Evolutionary conservation across 352 stramenopile species (phyloP), one percentile per base, ranked within the genome.

Genomic region (Phytophthora capsici): DNA sequence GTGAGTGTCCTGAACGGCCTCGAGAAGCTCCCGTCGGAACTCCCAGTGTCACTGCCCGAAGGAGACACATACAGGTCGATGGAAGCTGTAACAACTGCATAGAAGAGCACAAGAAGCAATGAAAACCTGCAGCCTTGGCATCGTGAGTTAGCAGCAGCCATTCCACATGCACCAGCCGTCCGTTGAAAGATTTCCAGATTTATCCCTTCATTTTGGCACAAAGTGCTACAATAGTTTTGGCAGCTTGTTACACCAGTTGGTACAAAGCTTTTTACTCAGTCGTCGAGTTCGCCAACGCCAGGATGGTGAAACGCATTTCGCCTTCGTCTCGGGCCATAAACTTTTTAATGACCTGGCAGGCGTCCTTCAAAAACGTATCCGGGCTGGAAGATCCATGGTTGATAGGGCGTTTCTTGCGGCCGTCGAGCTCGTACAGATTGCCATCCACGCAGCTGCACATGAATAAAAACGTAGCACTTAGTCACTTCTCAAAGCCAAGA

Each of bases 381-480:
- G 82, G 71, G 17, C 80, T 97, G 8, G 92, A 97, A 2, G 79
- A 65, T 37, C 95, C 96, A 63, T 99, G 96, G 65, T 97, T 96
- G 57, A 99, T 95, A 1, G 97, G 94, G 30, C 84, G 94, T 50
- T 94, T 85, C 75, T 99, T 98, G 12, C 96, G 86, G 20, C 97
- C 97, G 73, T 99, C 97, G 38, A 99, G 84, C 71, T 99, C 96
- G 71, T 98, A 99, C 56, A 99, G 63, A 52, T 89, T 71, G 9
- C 89, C 91, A 56, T 98, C 89, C 9, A 98, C 88, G 50, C 88
- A 82, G 46, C 85, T 96, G 61, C 1, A 43, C 2, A 54, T 37
- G 37, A 56, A 14, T 36, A 13, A 59, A n/a, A 65, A 44, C 6
- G 47, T 56, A 28, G 20, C 48, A 10, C 28, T 41, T 20, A 50